Evolutionary conservation across 768 basidiomycete species (phyloP).

Genomic region (Brasilioporus rufonigricans): DNA sequence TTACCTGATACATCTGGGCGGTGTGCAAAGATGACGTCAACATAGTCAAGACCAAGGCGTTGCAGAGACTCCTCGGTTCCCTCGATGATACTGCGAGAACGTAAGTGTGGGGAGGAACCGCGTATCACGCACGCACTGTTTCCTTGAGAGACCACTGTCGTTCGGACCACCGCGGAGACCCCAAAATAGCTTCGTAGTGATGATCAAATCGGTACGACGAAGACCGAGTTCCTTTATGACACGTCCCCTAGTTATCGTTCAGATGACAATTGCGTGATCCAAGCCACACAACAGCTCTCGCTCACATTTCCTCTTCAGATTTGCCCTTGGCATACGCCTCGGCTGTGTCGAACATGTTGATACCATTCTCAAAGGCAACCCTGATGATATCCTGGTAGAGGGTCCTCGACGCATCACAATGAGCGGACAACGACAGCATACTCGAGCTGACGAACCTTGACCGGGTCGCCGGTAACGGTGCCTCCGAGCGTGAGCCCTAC

Average conservation of each 20-base stretch:
- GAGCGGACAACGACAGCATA: neutral
- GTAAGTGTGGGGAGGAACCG: neutral
- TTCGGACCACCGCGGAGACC: conserved; percentile 1
- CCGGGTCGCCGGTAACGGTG: conserved; percentile 3
- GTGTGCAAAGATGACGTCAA: conserved; percentile 7
- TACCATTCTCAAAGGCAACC: conserved; percentile 8
- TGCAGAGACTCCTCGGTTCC: conserved; percentile 2
- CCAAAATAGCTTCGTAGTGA: conserved; percentile 8
- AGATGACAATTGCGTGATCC: neutral
- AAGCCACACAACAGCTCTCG: neutral
- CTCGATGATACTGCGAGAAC: conserved; percentile 1
- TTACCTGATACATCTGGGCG: conserved; percentile 4
- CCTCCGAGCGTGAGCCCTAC: conserved; percentile 10
- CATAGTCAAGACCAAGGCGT: conserved; percentile 9
- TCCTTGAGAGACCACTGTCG: conserved; percentile 3
- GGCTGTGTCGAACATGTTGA: conserved; percentile 12
- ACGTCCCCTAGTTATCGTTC: neutral
- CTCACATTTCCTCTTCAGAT: conserved; percentile 10
- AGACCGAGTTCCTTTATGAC: conserved; percentile 6
- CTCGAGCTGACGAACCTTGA: conserved; percentile 3
- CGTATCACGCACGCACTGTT: neutral
- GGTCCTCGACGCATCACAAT: neutral
- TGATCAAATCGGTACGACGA: conserved; percentile 7
- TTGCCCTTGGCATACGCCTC: conserved; percentile 6
- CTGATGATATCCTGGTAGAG: conserved; percentile 4